phyloP scores from a whole-genome alignment of 768 basidiomycete species.

The Nidula microcarpa region DNA sequence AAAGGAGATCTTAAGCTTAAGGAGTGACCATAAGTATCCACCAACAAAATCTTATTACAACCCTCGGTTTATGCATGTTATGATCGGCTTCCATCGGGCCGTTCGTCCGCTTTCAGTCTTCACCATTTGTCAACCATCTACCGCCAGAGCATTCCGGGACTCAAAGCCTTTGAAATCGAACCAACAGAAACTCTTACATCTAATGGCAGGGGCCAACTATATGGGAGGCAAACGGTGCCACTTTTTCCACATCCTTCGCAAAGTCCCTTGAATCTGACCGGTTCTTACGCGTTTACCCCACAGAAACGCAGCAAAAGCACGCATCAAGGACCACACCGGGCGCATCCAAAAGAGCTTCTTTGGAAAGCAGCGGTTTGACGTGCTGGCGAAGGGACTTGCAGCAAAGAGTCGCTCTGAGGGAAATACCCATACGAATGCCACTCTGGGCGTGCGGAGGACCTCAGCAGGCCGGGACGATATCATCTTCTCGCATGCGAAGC shows the following conservation, averaged over 20 bases:
- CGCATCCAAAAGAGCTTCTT: constrained; percentile 61
- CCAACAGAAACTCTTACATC: not conserved
- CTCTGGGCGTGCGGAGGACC: no score
- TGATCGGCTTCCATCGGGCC: no score
- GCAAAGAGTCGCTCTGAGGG: constrained; percentile 6
- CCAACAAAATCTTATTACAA: no score
- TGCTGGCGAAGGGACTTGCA: constrained; percentile 39
- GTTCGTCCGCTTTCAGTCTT: no score
- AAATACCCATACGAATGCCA: no score
- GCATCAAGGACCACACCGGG: constrained; percentile 51
- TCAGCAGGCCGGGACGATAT: constrained; percentile 12
- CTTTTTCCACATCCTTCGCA: not conserved
- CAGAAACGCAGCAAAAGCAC: constrained; percentile 59
- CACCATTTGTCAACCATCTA: no score
- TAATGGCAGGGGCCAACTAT: constrained; percentile 69
- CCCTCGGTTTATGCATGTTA: no score
- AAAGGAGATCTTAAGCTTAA: no score
- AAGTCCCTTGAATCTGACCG: not conserved
- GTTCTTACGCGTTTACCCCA: not conserved
- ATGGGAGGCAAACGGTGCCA: constrained; percentile 70
- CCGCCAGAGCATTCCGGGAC: no score
- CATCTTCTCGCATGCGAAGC: constrained; percentile 23
- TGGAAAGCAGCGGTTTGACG: constrained; percentile 53
- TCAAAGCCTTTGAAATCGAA: no score
- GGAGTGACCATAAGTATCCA: no score